Evolutionary conservation across 192 early-diverging fungal genomes (phyloP).

Genomic region (Lunasporangiospora selenospora): DNA sequence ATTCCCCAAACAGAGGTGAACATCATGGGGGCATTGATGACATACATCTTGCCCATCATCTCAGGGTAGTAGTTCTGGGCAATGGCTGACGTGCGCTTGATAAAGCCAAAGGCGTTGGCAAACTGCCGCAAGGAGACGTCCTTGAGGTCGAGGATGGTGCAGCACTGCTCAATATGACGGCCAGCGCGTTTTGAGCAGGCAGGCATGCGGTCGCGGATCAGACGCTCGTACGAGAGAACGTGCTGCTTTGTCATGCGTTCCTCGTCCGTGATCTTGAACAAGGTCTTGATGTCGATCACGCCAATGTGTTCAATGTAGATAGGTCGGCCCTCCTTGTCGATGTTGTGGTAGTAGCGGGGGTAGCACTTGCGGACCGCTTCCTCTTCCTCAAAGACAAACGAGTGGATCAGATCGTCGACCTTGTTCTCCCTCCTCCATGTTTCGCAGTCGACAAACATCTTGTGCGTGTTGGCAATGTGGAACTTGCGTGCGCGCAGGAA

Average conservation of each 20-base stretch:
- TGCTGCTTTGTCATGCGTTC: constrained; percentile 78
- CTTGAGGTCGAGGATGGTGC: constrained; percentile 80
- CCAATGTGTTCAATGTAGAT: constrained; percentile 80
- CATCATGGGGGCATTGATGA: constrained; percentile 83
- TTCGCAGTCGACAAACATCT: constrained; percentile 75
- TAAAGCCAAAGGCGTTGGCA: constrained; percentile 62
- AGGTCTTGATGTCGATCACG: constrained; percentile 64
- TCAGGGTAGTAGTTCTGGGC: constrained; percentile 87
- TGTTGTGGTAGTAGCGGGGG: constrained; percentile 80
- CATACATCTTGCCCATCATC: constrained; percentile 83
- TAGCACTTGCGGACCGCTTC: constrained; percentile 68
- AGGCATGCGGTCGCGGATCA: constrained; percentile 67
- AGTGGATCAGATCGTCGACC: constrained; percentile 58
- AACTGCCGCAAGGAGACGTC: constrained; percentile 73
- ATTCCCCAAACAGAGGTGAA: constrained; percentile 65
- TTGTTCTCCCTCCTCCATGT: constrained; percentile 71
- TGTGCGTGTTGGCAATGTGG: constrained; percentile 65
- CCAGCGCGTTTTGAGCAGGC: constrained; percentile 67
- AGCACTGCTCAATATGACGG: constrained; percentile 67
- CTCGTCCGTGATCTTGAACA: constrained; percentile 68
- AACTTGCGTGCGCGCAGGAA: constrained; percentile 81
- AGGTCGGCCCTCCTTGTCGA: constrained; percentile 76
- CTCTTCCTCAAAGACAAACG: constrained; percentile 72
- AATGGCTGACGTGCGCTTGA: constrained; percentile 72
- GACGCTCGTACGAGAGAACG: constrained; percentile 76